Conservation (phyloP, 768 basidiomycete species). For the Sistotremastrum niveocremeum region DNA sequence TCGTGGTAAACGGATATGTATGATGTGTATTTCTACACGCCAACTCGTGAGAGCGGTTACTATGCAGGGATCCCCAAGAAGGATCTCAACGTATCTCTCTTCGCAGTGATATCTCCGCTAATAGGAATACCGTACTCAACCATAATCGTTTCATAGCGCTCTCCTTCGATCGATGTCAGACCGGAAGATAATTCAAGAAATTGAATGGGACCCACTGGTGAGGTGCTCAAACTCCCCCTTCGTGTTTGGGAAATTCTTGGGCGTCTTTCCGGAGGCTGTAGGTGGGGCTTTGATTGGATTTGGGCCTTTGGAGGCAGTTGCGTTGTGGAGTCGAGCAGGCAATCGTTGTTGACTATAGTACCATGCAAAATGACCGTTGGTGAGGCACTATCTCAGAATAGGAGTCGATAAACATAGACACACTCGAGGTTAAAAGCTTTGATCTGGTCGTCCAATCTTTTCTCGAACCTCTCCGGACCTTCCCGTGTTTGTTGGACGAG, state of each 20-base stretch:
- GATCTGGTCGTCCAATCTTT: conserved; percentile 19
- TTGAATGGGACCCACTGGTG: conserved; percentile 21
- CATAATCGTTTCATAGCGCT: conserved; percentile 26
- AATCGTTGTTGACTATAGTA: conserved; percentile 22
- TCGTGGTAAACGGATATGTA: too few species aligned
- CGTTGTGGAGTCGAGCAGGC: conserved; percentile 23
- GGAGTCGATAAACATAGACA: conserved; percentile 4
- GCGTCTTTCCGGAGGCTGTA: conserved; percentile 22
- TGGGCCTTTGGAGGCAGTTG: conserved; percentile 20
- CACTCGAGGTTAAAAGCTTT: conserved; percentile 23
- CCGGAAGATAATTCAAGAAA: background rate
- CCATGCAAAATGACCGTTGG: background rate
- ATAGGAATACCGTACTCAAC: conserved; percentile 21
- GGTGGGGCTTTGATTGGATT: conserved; percentile 17
- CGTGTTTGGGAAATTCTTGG: conserved; percentile 21
- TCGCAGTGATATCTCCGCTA: conserved; percentile 27
- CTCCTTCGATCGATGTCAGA: conserved; percentile 17
- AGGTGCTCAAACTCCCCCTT: conserved; percentile 33
- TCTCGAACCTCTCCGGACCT: conserved; percentile 21
- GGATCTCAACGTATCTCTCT: conserved; percentile 23
- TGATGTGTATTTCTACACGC: too few species aligned
- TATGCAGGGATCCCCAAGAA: conserved; percentile 22
- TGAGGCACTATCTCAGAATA: background rate
- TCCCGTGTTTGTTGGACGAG: conserved; percentile 9
- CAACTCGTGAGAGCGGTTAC: too few species aligned